phyloP scores from a whole-genome alignment of 768 basidiomycete species.

The Boletus sp. region DNA sequence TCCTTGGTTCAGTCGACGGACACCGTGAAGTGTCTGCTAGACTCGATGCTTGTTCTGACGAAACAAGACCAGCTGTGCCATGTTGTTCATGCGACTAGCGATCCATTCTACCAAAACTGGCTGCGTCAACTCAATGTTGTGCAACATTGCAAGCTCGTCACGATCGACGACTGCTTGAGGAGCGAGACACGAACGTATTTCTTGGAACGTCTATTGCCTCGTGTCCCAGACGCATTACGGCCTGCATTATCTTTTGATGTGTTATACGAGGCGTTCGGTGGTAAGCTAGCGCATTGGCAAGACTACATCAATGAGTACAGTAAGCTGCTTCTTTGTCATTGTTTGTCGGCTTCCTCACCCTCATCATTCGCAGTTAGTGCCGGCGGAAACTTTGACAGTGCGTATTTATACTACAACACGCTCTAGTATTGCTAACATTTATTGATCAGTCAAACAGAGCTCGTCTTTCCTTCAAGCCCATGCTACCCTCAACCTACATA shows the following conservation, averaged over 20 bases:
- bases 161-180: conserved; percentile 77
- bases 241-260: conserved; percentile 61
- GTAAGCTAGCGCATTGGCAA: conserved; percentile 79
- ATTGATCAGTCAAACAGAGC: conserved; percentile 61
- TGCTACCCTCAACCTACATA: conserved; percentile 77
- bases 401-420: conserved; percentile 23
- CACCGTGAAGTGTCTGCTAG: conserved; percentile 80
- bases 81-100: conserved; percentile 78
- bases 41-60: conserved; percentile 82
- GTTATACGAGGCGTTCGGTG: conserved; percentile 77
- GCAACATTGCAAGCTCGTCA: conserved; percentile 84
- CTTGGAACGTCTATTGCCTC: conserved; percentile 59
- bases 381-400: conserved; percentile 68
- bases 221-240: conserved; percentile 61
- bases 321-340: conserved; percentile 22
- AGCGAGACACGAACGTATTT: conserved; percentile 66
- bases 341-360: conserved; percentile 2
- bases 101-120: conserved; percentile 85
- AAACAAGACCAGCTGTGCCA: conserved; percentile 86
- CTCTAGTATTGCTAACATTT: conserved; percentile 4
- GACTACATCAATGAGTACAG: conserved; percentile 77
- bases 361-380: conserved; percentile 55
- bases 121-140: conserved; percentile 74
- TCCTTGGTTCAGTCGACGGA: conserved; percentile 72
- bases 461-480: conserved; percentile 87